Evolutionary conservation across 805 yeast species (phyloP), one percentile per base, ranked within the genome.

Genomic region (Sugiyamaella chiloensis): DNA sequence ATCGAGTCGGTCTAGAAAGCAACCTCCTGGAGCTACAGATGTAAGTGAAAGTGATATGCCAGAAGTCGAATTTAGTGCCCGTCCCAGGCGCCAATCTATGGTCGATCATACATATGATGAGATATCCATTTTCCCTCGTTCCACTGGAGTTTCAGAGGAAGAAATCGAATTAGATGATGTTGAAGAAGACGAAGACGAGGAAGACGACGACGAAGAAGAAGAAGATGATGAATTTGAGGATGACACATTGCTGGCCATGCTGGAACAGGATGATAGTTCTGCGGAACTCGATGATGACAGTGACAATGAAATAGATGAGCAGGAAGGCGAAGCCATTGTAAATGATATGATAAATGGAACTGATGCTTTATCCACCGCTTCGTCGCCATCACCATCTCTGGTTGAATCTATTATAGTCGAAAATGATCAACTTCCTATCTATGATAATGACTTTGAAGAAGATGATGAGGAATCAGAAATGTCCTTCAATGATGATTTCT

Each of bases 151-250:
- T 39, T 78, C 78, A 40, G 86, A 80, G 59, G 64, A 39, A 14
- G 52, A 32, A 4, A 49, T 21, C 19, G 52, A 40, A 30, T 52
- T 20, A 36, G 54, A 4, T 53, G 59, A n/a, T 12, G 50, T 52
- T 52, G 48, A 47, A 17, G 47, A 40, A 17, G 51, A 37, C 27
- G 52, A 32, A 4, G 51, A 23, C 19, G 52, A 40, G 31, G 53
- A 21, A 36, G 54, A 4, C 54, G 59, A n/a, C 14, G 50, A 52
- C 51, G 48, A 47, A 17, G 47, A 40, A 17, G 51, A 37, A n/a
- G 58, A 51, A 11, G 88, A 81, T 48, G 87, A 79, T 8, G 90
- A 82, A 56, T 67, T 64, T 52, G 71, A 74, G 40, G 76, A 76
- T 48, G 76, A 72, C 48, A 64, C 71, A 40, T 66, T 73, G 30